A percentile compares a stretch with the other conserved stretches of the same genome.
Evolutionary conservation across 1,284 basidiomycete species (phyloP).

Genomic region (Pseudozyma hubeiensis): DNA sequence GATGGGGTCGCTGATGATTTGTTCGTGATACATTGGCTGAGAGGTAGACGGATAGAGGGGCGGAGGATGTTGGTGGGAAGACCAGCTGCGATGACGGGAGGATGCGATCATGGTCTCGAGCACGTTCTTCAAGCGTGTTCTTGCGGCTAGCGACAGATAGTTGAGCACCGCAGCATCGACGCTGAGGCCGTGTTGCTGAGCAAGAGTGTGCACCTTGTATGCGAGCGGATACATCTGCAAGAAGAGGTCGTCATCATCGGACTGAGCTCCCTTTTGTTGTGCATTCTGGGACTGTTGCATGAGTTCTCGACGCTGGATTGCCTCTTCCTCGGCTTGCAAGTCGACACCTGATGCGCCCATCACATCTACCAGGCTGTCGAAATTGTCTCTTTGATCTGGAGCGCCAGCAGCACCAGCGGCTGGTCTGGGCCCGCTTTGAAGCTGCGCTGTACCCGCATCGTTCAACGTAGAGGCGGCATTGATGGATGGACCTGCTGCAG

Average conservation of each 20-base stretch:
- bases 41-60: slow-evolving; percentile 43
- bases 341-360: slow-evolving; percentile 64
- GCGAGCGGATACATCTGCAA: slow-evolving; percentile 61
- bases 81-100: slow-evolving; percentile 65
- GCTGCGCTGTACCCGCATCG: slow-evolving; percentile 10
- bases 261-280: slow-evolving; percentile 22
- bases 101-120: slow-evolving; percentile 64
- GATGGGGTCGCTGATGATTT: slow-evolving; percentile 55
- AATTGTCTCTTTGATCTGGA: slow-evolving; percentile 44
- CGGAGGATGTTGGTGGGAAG: slow-evolving; percentile 60
- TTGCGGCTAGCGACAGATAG: slow-evolving; percentile 63
- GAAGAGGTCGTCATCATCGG: slow-evolving; percentile 57
- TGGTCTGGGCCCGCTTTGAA: slow-evolving; percentile 4
- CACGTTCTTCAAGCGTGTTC: slow-evolving; percentile 62
- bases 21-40: slow-evolving; percentile 61
- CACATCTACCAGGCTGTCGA: slow-evolving; percentile 63
- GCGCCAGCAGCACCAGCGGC: slow-evolving; percentile 9
- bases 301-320: slow-evolving; percentile 54
- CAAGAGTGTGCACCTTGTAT: slow-evolving; percentile 60
- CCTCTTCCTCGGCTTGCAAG: slow-evolving; percentile 63
- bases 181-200: slow-evolving; percentile 55
- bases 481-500: slow-evolving; percentile 22
- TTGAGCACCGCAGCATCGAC: slow-evolving; percentile 66
- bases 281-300: slow-evolving; percentile 44
- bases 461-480: slow-evolving; percentile 11